These are phyloP conservation scores for Tinospora cordifolia DNA, from an alignment of 164 flowering plant species.

Conservation along the genomic window DNA sequence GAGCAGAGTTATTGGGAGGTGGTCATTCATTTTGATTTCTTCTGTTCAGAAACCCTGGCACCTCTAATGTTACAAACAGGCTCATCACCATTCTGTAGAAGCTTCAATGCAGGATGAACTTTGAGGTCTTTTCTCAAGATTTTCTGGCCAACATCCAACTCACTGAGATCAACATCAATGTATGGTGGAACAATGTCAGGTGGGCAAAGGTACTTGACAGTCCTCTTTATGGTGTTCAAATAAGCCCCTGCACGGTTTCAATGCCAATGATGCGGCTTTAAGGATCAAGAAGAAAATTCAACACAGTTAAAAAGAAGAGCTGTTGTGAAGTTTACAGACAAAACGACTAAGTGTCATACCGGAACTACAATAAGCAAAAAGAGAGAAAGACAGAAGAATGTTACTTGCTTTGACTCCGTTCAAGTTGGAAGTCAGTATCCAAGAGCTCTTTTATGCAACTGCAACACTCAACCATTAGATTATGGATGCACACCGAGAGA, in stretches of 20 bases:
- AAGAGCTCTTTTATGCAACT: too few relatives aligned
- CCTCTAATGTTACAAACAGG: slow-evolving; percentile 72
- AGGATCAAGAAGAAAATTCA: not conserved
- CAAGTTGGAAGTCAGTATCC: too few relatives aligned
- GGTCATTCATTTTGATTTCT: slow-evolving; percentile 42
- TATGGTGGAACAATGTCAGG: slow-evolving; percentile 89
- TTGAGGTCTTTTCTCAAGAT: slow-evolving; percentile 65
- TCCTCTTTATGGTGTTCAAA: slow-evolving; percentile 77
- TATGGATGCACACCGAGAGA: too few relatives aligned
- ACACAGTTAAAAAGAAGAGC: not conserved
- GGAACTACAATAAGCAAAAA: too few relatives aligned
- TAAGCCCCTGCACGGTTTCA: slow-evolving; percentile 49
- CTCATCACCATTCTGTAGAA: slow-evolving; percentile 39
- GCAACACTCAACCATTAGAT: too few relatives aligned
- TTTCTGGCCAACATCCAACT: slow-evolving; percentile 82
- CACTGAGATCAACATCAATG: slow-evolving; percentile 92
- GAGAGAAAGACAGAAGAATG: too few relatives aligned
- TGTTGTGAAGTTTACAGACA: not conserved
- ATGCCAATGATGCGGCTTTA: not conserved
- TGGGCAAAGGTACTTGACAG: slow-evolving; percentile 75
- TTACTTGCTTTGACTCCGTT: too few relatives aligned
- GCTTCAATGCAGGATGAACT: slow-evolving; percentile 82
- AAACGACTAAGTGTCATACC: not conserved
- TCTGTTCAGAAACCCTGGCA: slow-evolving; percentile 55
- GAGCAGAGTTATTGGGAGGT: not conserved